These are phyloP conservation scores for Pelargonium citronellum DNA, from an alignment of 441 rosid species.

Conservation along the genomic window DNA sequence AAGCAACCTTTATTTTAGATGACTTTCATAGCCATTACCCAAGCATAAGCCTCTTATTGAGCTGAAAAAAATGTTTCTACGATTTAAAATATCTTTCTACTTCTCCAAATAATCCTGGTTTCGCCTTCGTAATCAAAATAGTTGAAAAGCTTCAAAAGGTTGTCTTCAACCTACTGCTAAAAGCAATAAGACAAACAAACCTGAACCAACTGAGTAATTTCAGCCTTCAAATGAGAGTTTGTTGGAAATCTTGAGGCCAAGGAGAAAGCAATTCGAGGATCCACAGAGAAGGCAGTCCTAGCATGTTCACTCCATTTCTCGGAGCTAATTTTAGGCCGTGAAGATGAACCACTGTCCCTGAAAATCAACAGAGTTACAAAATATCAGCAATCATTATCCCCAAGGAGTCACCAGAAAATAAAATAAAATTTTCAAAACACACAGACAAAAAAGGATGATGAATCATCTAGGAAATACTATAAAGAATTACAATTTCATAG, in stretches of 20 bases:
- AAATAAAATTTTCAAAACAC: no score
- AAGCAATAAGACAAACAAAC: conserved; percentile 29
- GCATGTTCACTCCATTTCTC: conserved; percentile 88
- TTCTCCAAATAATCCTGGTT: conserved; percentile 6
- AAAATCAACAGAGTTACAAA: conserved; percentile 24
- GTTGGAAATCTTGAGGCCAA: conserved; percentile 81
- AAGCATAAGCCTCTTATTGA: conserved; percentile 8
- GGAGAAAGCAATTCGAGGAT: conserved; percentile 80
- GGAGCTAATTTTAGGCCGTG: conserved; percentile 63
- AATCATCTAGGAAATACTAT: no score
- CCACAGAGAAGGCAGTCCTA: conserved; percentile 81
- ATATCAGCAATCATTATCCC: conserved; percentile 19
- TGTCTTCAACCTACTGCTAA: no score
- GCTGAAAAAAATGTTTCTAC: not conserved
- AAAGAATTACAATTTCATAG: no score
- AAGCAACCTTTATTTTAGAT: no score
- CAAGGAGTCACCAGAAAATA: not conserved
- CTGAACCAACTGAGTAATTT: conserved; percentile 91
- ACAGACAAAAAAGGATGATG: no score
- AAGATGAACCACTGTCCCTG: conserved; percentile 49
- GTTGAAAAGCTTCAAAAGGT: not conserved
- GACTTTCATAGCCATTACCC: not conserved
- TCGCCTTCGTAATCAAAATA: conserved; percentile 3
- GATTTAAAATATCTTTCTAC: not conserved
- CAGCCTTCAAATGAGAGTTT: conserved; percentile 59